A percentile compares a stretch with the other conserved stretches of the same genome.
These are phyloP conservation scores for Amylocystis lapponica DNA, from an alignment of 768 basidiomycete species.

Conservation along the genomic window DNA sequence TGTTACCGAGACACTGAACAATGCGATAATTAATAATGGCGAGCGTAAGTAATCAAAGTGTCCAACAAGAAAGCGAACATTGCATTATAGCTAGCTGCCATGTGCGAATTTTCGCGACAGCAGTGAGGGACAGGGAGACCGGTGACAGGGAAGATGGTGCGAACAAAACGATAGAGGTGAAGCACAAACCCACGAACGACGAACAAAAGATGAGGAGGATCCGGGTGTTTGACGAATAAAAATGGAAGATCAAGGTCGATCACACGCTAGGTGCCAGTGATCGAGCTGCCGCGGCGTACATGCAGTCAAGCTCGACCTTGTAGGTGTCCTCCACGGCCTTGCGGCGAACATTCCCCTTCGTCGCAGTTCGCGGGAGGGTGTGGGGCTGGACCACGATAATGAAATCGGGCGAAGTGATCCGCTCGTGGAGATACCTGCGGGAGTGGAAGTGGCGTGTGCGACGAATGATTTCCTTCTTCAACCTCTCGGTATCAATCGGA, in stretches of 20 bases:
- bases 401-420: slow-evolving; percentile 58
- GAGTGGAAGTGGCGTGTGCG: slow-evolving; percentile 70
- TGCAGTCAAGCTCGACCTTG: slow-evolving; percentile 48
- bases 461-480: slow-evolving; percentile 68
- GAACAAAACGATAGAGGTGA: background rate
- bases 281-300: slow-evolving; percentile 32
- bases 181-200: background rate
- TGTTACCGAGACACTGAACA: too few relatives aligned
- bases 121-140: too few relatives aligned
- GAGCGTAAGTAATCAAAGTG: too few relatives aligned
- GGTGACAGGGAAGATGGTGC: background rate
- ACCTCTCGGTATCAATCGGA: slow-evolving; percentile 47
- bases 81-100: too few relatives aligned
- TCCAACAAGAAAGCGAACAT: too few relatives aligned
- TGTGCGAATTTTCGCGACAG: too few relatives aligned
- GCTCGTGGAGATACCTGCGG: slow-evolving; percentile 74
- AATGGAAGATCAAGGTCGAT: background rate
- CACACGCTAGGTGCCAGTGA: too few relatives aligned
- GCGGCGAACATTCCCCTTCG: slow-evolving; percentile 79
- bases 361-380: slow-evolving; percentile 71
- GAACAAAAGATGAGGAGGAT: background rate
- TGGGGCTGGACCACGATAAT: slow-evolving; percentile 59
- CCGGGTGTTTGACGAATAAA: background rate
- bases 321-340: slow-evolving; percentile 68
- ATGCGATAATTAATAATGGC: too few relatives aligned